A percentile compares a stretch with the other conserved stretches of the same genome.
Conservation (phyloP, 768 basidiomycete genomes). For the Tephrocybe rancida region DNA sequence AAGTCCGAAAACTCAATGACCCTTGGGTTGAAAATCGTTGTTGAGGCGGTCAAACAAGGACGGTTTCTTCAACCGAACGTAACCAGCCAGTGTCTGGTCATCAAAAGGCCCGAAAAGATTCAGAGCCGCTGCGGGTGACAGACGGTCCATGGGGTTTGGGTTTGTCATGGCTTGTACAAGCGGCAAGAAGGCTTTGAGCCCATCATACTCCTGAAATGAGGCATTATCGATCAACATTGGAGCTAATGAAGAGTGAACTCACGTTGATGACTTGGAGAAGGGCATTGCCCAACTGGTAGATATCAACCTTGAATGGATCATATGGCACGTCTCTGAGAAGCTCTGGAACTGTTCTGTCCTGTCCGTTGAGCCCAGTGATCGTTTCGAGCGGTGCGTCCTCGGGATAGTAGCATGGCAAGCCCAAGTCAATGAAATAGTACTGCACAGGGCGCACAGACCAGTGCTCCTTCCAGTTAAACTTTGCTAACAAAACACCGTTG, state of each 20-base stretch:
- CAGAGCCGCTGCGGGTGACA: neutral
- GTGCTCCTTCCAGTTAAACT: conserved; percentile 9
- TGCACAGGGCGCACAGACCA: conserved; percentile 23
- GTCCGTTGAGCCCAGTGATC: conserved; percentile 15
- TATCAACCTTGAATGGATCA: conserved; percentile 31
- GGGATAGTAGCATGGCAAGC: conserved; percentile 16
- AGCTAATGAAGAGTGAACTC: too few species aligned
- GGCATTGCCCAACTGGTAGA: conserved; percentile 27
- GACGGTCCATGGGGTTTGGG: neutral
- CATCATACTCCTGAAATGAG: neutral
- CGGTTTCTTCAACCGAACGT: too few species aligned
- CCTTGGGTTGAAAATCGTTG: too few species aligned
- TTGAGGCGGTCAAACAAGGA: too few species aligned
- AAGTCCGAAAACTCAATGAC: too few species aligned
- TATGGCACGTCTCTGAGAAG: conserved; percentile 21
- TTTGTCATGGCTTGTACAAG: neutral
- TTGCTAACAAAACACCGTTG: neutral
- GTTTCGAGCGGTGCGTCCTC: neutral
- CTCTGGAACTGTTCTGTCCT: conserved; percentile 26
- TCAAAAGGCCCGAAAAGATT: too few species aligned
- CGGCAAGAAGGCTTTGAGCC: neutral
- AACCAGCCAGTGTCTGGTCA: too few species aligned
- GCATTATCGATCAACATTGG: neutral
- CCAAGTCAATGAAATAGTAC: conserved; percentile 32
- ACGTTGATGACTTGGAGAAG: conserved; percentile 6